A percentile compares a stretch with the other conserved stretches of the same genome.
These are phyloP conservation scores for Mycena belliarum DNA, from an alignment of 768 basidiomycete genomes.

Conservation along the genomic window DNA sequence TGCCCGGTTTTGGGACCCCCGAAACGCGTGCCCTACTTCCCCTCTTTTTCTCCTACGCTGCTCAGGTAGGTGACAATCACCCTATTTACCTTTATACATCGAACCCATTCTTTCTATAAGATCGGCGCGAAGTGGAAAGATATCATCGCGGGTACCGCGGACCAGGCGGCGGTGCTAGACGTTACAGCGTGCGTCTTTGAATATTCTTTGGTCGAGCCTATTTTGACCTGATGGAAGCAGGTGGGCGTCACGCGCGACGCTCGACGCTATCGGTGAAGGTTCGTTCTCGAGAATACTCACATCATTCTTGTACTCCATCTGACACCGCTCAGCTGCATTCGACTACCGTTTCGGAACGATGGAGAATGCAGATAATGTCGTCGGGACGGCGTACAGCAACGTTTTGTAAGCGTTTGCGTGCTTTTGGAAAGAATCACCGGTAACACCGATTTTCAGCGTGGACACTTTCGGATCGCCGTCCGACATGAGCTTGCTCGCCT, in stretches of 20 bases:
- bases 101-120: slow-evolving; percentile 24
- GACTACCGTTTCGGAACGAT: slow-evolving; percentile 48
- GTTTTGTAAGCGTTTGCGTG: slow-evolving; percentile 32
- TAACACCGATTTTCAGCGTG: slow-evolving; percentile 23
- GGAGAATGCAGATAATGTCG: slow-evolving; percentile 37
- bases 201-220: slow-evolving; percentile 9
- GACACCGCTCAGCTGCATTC: slow-evolving; percentile 41
- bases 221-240: slow-evolving; percentile 10
- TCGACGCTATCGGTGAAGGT: slow-evolving; percentile 57
- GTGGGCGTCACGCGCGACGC: slow-evolving; percentile 46
- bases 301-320: neutral
- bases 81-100: slow-evolving; percentile 9
- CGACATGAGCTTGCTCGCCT: slow-evolving; percentile 32
- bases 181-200: slow-evolving; percentile 24
- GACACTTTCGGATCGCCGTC: slow-evolving; percentile 34
- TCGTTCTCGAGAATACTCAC: neutral
- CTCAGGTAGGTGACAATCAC: slow-evolving; percentile 21
- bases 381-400: slow-evolving; percentile 38
- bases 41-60: slow-evolving; percentile 40
- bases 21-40: slow-evolving; percentile 43
- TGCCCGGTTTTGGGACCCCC: slow-evolving; percentile 48
- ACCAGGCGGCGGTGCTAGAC: slow-evolving; percentile 35
- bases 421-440: neutral
- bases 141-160: slow-evolving; percentile 28
- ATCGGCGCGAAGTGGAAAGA: slow-evolving; percentile 42